Conservation (phyloP, 2,329 filamentous ascomycete genomes). For the Ophiostoma himal-ulmi region DNA sequence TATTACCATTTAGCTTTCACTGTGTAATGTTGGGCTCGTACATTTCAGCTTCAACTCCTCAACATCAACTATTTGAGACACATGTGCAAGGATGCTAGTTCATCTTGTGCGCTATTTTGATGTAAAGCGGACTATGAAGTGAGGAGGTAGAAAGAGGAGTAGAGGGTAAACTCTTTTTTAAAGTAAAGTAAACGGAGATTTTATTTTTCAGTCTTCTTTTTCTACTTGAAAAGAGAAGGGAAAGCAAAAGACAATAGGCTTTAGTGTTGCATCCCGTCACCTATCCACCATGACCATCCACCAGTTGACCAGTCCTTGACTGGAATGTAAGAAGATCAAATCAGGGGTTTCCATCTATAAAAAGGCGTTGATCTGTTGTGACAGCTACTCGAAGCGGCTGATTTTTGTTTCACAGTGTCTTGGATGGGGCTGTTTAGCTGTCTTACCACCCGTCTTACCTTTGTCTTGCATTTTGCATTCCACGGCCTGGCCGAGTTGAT, state of each 20-base stretch:
- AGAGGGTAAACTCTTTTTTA: not conserved
- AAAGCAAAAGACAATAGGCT: conserved; percentile 5
- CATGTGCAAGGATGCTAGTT: conserved; percentile 2
- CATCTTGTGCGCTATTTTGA: conserved; percentile 20
- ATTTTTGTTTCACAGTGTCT: not conserved
- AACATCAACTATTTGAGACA: not conserved
- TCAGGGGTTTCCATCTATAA: conserved; percentile 2
- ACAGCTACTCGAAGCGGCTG: not conserved
- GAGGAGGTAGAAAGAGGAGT: not conserved
- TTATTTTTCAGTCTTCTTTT: not conserved
- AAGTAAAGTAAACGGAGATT: not conserved
- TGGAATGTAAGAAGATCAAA: not conserved
- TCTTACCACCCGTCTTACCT: not conserved
- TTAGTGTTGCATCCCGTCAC: conserved; percentile 11
- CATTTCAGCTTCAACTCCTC: not conserved
- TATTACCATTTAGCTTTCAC: not conserved
- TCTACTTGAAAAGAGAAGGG: not conserved
- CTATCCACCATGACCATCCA: not conserved
- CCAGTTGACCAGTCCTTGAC: not conserved
- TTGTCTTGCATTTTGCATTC: not conserved
- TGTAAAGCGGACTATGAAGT: not conserved
- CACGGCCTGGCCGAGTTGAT: not conserved
- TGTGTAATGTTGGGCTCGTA: not conserved
- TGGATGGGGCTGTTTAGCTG: not conserved
- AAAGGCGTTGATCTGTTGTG: not conserved